Percentiles rank a stretch among this genome's conserved stretches.
phyloP scores from a whole-genome alignment of 768 basidiomycete species.

The Filobasidium wieringae region DNA sequence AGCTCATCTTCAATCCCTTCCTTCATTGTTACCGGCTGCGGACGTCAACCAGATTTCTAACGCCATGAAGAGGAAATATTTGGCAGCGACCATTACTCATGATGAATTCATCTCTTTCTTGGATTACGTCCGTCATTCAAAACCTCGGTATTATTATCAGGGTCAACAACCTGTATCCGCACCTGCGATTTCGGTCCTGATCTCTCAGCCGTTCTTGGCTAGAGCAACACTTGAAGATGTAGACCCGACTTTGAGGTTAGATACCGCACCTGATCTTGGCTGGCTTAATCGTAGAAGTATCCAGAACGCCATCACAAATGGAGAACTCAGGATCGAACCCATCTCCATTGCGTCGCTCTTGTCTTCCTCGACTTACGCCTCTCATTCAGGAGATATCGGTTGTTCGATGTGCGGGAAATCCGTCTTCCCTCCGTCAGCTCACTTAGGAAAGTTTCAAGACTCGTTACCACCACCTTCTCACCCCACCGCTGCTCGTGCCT shows the following conservation, averaged over 20 bases:
- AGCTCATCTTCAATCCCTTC: slow-evolving; percentile 64
- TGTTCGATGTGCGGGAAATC: slow-evolving; percentile 68
- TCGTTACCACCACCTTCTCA: slow-evolving; percentile 45
- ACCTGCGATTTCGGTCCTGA: slow-evolving; percentile 52
- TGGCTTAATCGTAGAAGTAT: slow-evolving; percentile 86
- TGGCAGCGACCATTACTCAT: slow-evolving; percentile 60
- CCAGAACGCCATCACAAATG: slow-evolving; percentile 68
- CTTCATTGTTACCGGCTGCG: slow-evolving; percentile 13
- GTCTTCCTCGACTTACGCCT: slow-evolving; percentile 44
- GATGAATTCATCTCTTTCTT: slow-evolving; percentile 69
- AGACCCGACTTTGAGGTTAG: slow-evolving; percentile 83
- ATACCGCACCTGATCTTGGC: slow-evolving; percentile 83
- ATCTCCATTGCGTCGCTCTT: slow-evolving; percentile 54
- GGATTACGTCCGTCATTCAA: slow-evolving; percentile 59
- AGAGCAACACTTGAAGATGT: slow-evolving; percentile 72
- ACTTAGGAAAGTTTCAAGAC: neutral
- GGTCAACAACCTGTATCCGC: slow-evolving; percentile 47
- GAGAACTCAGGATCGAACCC: slow-evolving; percentile 80
- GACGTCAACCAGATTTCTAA: slow-evolving; percentile 1
- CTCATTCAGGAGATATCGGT: slow-evolving; percentile 45
- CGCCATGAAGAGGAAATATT: slow-evolving; percentile 14
- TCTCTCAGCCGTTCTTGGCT: slow-evolving; percentile 64
- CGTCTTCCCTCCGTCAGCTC: slow-evolving; percentile 42
- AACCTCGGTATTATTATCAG: slow-evolving; percentile 46
- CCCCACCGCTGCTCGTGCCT: slow-evolving; percentile 36